A percentile compares a stretch with the other conserved stretches of the same genome.
Evolutionary conservation across 257 asterid genomes (phyloP).

Genomic region (Craterostigma plantagineum): DNA sequence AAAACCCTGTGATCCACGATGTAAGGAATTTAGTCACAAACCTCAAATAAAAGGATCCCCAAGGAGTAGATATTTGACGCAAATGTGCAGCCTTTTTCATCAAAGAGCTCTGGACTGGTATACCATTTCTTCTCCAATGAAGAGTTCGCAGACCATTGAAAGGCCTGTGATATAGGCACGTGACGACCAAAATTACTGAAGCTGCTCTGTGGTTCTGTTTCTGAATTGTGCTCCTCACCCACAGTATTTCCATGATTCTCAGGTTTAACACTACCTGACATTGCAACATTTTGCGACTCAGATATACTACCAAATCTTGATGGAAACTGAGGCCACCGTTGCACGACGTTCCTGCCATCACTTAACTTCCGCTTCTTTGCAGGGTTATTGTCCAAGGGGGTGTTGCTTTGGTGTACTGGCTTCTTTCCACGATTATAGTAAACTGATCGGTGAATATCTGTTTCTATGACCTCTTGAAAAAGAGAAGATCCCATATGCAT

Average conservation of each 20-base stretch:
- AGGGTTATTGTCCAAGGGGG: slow-evolving; percentile 18
- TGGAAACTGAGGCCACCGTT: slow-evolving; percentile 52
- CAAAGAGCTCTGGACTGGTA: slow-evolving; percentile 57
- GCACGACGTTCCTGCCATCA: slow-evolving; percentile 17
- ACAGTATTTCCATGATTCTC: slow-evolving; percentile 15
- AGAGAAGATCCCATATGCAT: slow-evolving; percentile 42
- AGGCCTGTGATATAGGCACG: slow-evolving; percentile 20
- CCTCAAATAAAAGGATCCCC: slow-evolving; percentile 95
- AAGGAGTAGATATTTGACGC: slow-evolving; percentile 72
- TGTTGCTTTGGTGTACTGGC: slow-evolving; percentile 18
- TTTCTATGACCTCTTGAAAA: too few relatives aligned
- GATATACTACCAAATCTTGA: slow-evolving; percentile 27
- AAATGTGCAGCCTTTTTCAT: slow-evolving; percentile 32
- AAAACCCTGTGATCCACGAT: slow-evolving; percentile 1
- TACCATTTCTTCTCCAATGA: slow-evolving; percentile 70
- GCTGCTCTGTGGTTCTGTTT: slow-evolving; percentile 15
- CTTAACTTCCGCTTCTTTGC: slow-evolving; percentile 40
- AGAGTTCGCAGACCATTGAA: slow-evolving; percentile 19
- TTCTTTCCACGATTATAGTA: slow-evolving; percentile 25
- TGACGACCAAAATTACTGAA: slow-evolving; percentile 13
- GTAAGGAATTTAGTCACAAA: slow-evolving; percentile 19
- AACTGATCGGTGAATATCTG: slow-evolving; percentile 15
- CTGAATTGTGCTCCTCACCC: slow-evolving; percentile 14
- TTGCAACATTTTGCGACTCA: too few relatives aligned
- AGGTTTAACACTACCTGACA: too few relatives aligned